Evolutionary conservation across 331 rosid species (phyloP), one percentile per base, ranked within the genome.

Genomic region (Telfairia occidentalis): DNA sequence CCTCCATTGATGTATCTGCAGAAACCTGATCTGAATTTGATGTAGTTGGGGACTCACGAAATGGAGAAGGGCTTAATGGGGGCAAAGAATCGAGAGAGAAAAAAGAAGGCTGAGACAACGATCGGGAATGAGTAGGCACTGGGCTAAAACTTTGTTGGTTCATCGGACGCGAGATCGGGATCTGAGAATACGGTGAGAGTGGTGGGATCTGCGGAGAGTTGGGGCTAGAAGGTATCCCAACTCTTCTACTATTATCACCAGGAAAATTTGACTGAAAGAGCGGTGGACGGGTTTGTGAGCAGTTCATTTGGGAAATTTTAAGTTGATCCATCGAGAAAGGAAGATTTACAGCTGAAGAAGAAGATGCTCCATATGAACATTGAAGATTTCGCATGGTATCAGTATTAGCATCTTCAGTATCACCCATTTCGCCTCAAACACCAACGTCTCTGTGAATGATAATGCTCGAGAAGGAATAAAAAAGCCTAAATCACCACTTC

Each of bases 131-230:
- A 15, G 85, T 76, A 6, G 94, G 89, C 35, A 89, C 84, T 18
- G 84, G 90, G 61, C 81, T 81, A 78, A 60, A 82, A 80, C 46
- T 86, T 60, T 81, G 83, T 74, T 82, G 92, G 71, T 82, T 82
- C 73, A 80, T 38, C 13, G 84, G 83, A 46, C 96, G 84, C 8
- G 94, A 75, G 65, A 86, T 85, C 10, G 96, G 92, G 94, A 93
- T 90, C 96, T 93, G 97, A n/a, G 98, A 93, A 76, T 86, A 90
- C 0, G 97, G 97, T 0, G 96, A 93, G 84, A 90, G 72, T 53
- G 98, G 98, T 1, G 94, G 96, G 83, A 90, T 89, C 90, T 87
- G 98, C 77, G 88, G 87, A 10, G 97, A 92, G 73, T 89, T 95
- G 1, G 98, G 89, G 18, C 49, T 24, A 5, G 98, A 97, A 24